Evolutionary conservation across 192 early-diverging fungal species (phyloP), one percentile per base, ranked within the genome.

Genomic region (Chytriomyces confervae): DNA sequence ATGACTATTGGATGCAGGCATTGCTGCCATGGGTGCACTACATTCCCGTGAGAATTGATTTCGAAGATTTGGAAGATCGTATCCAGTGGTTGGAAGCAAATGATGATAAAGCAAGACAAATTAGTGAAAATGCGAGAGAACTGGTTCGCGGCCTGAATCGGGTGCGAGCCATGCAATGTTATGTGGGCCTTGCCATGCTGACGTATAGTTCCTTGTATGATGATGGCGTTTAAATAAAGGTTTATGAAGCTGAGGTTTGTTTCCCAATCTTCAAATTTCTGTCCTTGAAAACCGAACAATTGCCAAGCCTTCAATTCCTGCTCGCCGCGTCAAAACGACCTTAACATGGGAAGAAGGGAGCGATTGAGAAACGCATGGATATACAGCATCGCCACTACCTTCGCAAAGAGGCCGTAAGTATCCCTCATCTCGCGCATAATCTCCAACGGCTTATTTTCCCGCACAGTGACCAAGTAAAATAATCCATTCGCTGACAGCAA

Each of bases 391-490:
- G 5, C 20, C 16, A 24, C 11, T 51, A 74, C 81, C 79, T 82
- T 72, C 8, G 43, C 27, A 43, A 20, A 47, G 45, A 93, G 86
- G 0, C 86, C 85, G 71, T 85, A 82, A 20, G 80, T 61, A 3
- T 76, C 50, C 62, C 69, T 63, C 87, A 98, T 88, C 20, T 84
- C 81, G 8, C 86, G 78, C 7, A 91, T 84, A 1, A 98, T 91
- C 50, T 97, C 95, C 7, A 90, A 78, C 1, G 95, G 94, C 53
- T 89, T 87, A 81, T 98, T 98, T 76, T 97, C 93, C 62, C 90
- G 89, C 18, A 98, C 90, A 0, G 92, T 83, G 9, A 98, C 89
- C 69, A 98, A 76, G 77, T 97, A 97, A 75, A 95, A 97, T 11
- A 91, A 78, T 0, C 96, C 95, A 7, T 82, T 81, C 5, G 84